Evolutionary conservation across 139 green algal species (phyloP).

Genomic region (Desmodesmus armatus): DNA sequence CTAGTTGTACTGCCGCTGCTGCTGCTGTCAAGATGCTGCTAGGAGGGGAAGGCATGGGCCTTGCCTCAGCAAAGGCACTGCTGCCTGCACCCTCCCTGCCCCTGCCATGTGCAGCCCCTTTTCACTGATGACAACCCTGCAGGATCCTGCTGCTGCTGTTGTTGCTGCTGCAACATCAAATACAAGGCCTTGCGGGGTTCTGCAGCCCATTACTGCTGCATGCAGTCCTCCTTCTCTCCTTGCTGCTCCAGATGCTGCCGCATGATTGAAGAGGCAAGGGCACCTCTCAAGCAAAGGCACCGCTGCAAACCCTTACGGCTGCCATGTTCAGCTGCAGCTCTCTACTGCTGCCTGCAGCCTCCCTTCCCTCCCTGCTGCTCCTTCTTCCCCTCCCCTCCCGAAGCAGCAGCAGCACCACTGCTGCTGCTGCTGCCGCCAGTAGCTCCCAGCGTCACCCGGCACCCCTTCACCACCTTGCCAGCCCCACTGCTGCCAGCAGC

Average conservation of each 20-base stretch:
- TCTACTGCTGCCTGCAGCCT: slow-evolving; percentile 16
- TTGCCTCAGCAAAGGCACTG: too few relatives aligned
- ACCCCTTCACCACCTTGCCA: slow-evolving; percentile 18
- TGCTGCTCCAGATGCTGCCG: background rate
- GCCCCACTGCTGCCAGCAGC: background rate
- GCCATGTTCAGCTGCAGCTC: background rate
- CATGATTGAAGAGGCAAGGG: background rate
- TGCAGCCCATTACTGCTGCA: background rate
- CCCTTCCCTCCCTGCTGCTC: background rate
- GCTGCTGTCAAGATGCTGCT: too few relatives aligned
- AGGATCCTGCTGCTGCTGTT: background rate
- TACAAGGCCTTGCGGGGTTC: background rate
- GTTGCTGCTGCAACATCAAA: background rate
- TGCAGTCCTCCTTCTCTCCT: too few relatives aligned
- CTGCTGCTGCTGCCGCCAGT: background rate
- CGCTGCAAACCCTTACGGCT: background rate
- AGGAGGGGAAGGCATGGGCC: too few relatives aligned
- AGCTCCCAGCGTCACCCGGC: background rate
- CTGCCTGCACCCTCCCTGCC: too few relatives aligned
- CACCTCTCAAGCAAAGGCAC: background rate
- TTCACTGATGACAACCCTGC: too few relatives aligned
- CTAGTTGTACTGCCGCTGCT: too few relatives aligned
- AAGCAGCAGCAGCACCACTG: background rate
- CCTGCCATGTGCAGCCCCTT: too few relatives aligned
- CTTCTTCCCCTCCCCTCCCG: background rate